Base-by-base conservation (phyloP, 163 green algal species). In the Volvox carteri region DNA sequence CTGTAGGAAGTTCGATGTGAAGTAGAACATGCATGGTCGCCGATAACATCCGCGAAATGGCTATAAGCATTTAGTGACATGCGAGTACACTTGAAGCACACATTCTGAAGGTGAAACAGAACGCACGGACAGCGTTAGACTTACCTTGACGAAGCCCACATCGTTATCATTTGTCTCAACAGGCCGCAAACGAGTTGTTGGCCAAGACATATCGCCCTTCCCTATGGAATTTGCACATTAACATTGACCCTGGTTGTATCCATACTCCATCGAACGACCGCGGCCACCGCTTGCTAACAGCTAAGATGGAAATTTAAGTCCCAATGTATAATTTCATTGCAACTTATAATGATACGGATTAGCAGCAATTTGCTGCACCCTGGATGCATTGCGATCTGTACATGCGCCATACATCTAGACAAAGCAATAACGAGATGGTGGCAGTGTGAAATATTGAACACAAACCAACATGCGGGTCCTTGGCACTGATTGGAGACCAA, bases 61-160 rank as follows among this genome's bases (percentile, higher is more conserved):
- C 23, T 52, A 37, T 6, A 52, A 35, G 5, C 14, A 23, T 11
- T 41, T 21, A 37, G 5, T 75, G 5, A 23, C 30, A 67, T 67
- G 19, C 11, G 9, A 28, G 30, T 48, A 25, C 33, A 44, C 35
- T 44, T 28, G 30, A 75, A 75, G 23, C 33, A 75, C 37, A 33
- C 46, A 48, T 44, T 25, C 5, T 44, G 46, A 4, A 75, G n/a
- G 30, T 33, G 56, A 54, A 78, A 37, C 25, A 4, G 33, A 54
- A 14, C 37, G 37, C 37, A 78, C 9, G 35, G 11, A 12, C 41
- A 11, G 5, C 70, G 1, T 9, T 18, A 39, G 44, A 60, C 46
- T 62, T 65, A 80, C 73, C 73, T 80, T 62, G 73, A 80, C 42
- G 25, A 80, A 60, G 73, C 73, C 73, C 73, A 80, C 42, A 28